Evolutionary conservation across 306 rosid genomes (phyloP), one percentile per base, ranked within the genome.

Genomic region (Trifolium subterraneum): DNA sequence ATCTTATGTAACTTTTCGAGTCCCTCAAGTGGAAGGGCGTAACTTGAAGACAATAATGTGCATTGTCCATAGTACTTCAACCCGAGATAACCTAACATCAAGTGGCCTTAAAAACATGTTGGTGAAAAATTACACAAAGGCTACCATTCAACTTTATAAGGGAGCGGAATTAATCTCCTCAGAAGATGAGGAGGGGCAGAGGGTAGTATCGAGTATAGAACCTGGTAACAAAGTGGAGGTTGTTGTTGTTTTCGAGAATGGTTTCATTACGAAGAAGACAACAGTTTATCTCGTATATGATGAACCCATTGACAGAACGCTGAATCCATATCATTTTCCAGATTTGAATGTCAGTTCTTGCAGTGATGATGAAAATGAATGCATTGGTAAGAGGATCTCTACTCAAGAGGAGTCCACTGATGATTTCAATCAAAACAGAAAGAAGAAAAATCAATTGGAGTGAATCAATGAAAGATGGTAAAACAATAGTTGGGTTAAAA

Each of bases 41-140:
- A 39, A 3, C 15, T 63, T 78, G 67, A 78, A 63, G 25, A 4
- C 77, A 78, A 18, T 78, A 48, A 8, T 71, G 15, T 70, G 72
- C 19, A 5, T 51, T 71, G 38, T 71, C 19, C 25, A 48, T n/a
- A n/a, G n/a, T 45, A 31, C 29, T 62, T 78, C 72, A 35, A 3
- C 71, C 7, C 3, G 38, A 8, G 5, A 25, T 3, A 10, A 18
- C 20, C 16, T 11, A 51, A 23, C 25, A 48, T 78, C 58, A 33
- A 27, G 39, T n/a, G 64, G 67, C 1, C 64, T 71, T 5, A 51
- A 39, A 39, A 71, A 38, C 10, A 33, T 78, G 59, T 27, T 78
- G 45, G 55, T 78, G 51, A 78, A 51, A 38, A 78, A 62, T 39
- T 45, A n/a, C 44, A 33, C 81, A 11, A 70, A 78, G 59, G 5